Base-by-base conservation (phyloP, 805 yeast species). In the Saccharomyces mikatae region DNA sequence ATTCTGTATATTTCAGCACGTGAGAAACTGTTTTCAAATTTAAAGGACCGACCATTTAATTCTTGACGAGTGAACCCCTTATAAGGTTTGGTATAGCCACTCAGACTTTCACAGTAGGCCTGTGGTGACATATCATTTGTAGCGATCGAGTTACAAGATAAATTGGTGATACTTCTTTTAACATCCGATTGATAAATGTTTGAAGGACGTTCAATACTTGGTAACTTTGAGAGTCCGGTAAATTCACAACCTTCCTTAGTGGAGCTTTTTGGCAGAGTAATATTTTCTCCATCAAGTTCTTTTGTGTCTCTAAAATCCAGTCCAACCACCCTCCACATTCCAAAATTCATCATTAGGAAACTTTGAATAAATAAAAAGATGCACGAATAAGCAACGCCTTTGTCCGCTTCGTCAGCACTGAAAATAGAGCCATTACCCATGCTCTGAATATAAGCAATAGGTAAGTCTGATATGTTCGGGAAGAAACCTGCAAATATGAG, bases 401-500 rank as follows among this genome's bases (percentile, higher is more conserved):
- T 76, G 52, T 80, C 75, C 17, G 86, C 85, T 53, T 85, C 80
- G 3, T 68, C 76, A 4, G 72, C 55, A 0, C 82, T 71, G 60
- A 89, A 83, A 6, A 76, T 70, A 1, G 80, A 72, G 1, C 89
- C 83, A 17, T 78, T 74, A 27, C 87, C 84, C 63, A 89, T 71
- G 2, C 92, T 85, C 62, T 84, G 89, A 41, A 84, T 67, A 60
- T 89, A 89, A 0, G 96, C 96, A 60, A 89, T 86, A 0, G 96
- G 96, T 54, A 89, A 74, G 70, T 89, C 96, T 14, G 90, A 81
- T 47, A 86, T 82, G 64, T 89, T 89, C 47, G 90, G 91, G 63
- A 88, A 81, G 30, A 86, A 73, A 0, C 92, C 89, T 9, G 87
- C 89, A 29, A 84, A 77, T 6, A 86, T 57, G 21, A 85, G 65